Evolutionary conservation across 2,329 filamentous ascomycete genomes (phyloP), one percentile per base, ranked within the genome.

Genomic region (Arthrobotrys pseudoclavata): DNA sequence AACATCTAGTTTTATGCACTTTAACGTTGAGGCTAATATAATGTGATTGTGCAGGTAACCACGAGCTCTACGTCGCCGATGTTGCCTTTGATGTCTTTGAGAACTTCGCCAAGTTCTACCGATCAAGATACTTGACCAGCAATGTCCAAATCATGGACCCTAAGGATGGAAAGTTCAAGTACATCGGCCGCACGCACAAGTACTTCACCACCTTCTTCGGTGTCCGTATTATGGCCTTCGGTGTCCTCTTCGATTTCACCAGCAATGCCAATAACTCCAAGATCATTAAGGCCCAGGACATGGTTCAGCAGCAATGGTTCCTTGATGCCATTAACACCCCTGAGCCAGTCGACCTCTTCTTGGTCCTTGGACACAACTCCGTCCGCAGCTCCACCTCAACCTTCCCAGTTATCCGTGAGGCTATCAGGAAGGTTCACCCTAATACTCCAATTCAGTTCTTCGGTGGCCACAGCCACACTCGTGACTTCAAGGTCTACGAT

Each of bases 221-320:
- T 3, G 90, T 97, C 76, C 88, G 91, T 15, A 89, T 99, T 72
- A 86, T 97, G 60, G 92, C 95, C 0, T 94, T 99, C 83, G 96
- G 96, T 1, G 98, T 99, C 84, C 85, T 99, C 2, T 99, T 97
- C 84, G 90, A 99, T 84, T 99, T 99, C 81, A 92, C 89, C 0
- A 90, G 91, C 18, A 97, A 97, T 83, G 91, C 91, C 69, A 96
- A 97, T 83, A 98, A 98, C 83, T 97, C 93, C 0, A 72, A 64
- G 50, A 71, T 67, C 45, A 79, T 72, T 47, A 69, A 76, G 66
- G 79, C 76, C 1, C 89, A 91, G 80, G 88, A 96, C 7, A 91
- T 93, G 0, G 87, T 98, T 81, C 89, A 92, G 82, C 90, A 97
- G 83, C 84, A 89, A 5, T 99, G 96, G 96, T 91, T 91, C 83